Evolutionary conservation across 345 rosid species (phyloP), one percentile per base, ranked within the genome.

Genomic region (Camelina sativa): DNA sequence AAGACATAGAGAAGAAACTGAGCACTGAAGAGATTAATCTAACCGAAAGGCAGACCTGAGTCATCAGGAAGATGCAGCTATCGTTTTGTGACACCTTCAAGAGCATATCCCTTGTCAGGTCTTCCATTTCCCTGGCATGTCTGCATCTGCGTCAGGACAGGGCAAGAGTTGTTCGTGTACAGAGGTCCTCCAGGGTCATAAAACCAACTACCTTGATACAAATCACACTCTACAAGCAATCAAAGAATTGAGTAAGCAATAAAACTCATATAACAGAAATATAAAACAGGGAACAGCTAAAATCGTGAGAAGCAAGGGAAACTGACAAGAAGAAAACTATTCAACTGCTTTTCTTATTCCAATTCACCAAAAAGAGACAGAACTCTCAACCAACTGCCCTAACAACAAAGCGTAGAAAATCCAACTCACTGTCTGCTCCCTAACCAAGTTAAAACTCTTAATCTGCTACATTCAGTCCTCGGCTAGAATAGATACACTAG

Each of bases 121-220:
- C 99, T 87, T 67, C 98, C 99, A 70, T 96, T 96, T 8, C 98
- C 99, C 81, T 88, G 99, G 84, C 99, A 96, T 83, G 92, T 96
- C 84, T 91, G 98, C 98, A 87, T 91, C 91, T 92, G 99, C 32
- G 96, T 88, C 57, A 92, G 35, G 61, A 90, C 82, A 56, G 98
- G 98, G 80, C 98, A 96, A 5, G 92, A 74, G 83, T 92, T 88
- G 98, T 90, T 92, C 54, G 94, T 86, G 86, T 96, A 92, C 43
- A 74, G 11, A 37, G 97, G 98, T 67, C 94, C 98, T 30, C 38
- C 20, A 7, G 90, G 68, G 86, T 96, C 99, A 79, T 87, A 84
- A 82, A 89, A 85, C 98, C 99, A 96, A 70, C 81, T 84, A 74
- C 99, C 99, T 16, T 62, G 84, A 73, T 75, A 88, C 61, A 96